These are phyloP conservation scores for Arctostaphylos glauca DNA, from an alignment of 148 eudicot genomes.

Conservation along the genomic window DNA sequence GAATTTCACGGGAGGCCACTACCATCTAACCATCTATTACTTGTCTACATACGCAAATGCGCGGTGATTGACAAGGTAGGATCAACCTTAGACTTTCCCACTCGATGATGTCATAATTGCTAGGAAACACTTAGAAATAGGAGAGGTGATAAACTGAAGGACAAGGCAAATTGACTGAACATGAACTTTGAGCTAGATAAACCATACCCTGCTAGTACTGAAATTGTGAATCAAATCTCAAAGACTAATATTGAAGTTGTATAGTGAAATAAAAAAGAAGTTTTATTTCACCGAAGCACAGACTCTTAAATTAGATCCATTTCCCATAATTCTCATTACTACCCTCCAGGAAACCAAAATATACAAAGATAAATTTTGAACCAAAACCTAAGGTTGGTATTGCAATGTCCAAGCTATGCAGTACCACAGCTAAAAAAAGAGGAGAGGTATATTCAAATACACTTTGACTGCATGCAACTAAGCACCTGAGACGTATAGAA, in stretches of 20 bases:
- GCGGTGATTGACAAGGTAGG: background rate
- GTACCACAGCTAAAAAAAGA: background rate
- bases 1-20: background rate
- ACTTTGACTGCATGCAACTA: background rate
- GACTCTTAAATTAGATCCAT: background rate
- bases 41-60: background rate
- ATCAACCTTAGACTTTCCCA: background rate
- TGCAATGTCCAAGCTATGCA: background rate
- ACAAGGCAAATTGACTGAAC: background rate
- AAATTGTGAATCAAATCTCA: background rate
- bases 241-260: background rate
- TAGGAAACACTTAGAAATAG: background rate
- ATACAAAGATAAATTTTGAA: background rate
- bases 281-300: background rate
- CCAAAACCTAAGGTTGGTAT: background rate
- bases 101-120: background rate
- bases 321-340: background rate
- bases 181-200: background rate
- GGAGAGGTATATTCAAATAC: background rate
- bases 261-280: background rate
- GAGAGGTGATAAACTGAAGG: background rate
- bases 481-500: background rate
- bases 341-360: background rate
- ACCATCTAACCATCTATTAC: background rate
- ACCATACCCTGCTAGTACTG: background rate